These are phyloP conservation scores for Dactylis glomerata DNA, from an alignment of 176 grass and related monocot genomes.

Conservation along the genomic window DNA sequence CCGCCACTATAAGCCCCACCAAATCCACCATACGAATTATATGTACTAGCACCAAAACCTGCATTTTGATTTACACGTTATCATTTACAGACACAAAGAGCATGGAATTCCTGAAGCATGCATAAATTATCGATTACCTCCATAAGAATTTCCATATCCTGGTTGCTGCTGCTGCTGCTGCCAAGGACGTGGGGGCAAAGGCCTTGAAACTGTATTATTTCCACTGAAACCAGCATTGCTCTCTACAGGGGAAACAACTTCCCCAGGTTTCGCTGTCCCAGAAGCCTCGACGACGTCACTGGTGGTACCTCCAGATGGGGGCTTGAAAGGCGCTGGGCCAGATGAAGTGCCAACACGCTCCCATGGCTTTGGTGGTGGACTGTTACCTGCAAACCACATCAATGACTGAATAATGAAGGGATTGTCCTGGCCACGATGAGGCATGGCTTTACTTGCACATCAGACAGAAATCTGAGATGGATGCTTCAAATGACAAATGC, in stretches of 20 bases:
- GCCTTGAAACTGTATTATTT: slow-evolving; percentile 33
- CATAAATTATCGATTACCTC: slow-evolving; percentile 41
- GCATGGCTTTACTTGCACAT: background rate
- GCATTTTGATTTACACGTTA: slow-evolving; percentile 17
- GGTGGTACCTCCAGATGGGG: slow-evolving; percentile 71
- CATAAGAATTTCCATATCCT: slow-evolving; percentile 68
- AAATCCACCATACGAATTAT: slow-evolving; percentile 65
- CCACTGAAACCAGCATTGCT: slow-evolving; percentile 33
- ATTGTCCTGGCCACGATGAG: background rate
- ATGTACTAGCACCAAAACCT: slow-evolving; percentile 71
- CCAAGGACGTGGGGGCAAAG: slow-evolving; percentile 75
- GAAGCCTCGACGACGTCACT: slow-evolving; percentile 82
- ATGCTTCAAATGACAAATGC: too few species aligned
- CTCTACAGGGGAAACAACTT: slow-evolving; percentile 52
- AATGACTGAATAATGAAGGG: background rate
- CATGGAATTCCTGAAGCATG: background rate
- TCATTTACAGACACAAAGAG: background rate
- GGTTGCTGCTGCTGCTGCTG: slow-evolving; percentile 42
- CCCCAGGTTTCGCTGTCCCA: slow-evolving; percentile 78
- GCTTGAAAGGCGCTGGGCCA: slow-evolving; percentile 60
- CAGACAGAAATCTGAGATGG: background rate
- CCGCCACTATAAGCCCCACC: slow-evolving; percentile 32
- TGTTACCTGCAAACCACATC: slow-evolving; percentile 48
- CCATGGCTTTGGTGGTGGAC: slow-evolving; percentile 70
- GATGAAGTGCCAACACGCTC: slow-evolving; percentile 56